Evolutionary conservation across 129 eudicot genomes (phyloP), one percentile per base, ranked within the genome.

Genomic region (Centrapalus pauciflorus): DNA sequence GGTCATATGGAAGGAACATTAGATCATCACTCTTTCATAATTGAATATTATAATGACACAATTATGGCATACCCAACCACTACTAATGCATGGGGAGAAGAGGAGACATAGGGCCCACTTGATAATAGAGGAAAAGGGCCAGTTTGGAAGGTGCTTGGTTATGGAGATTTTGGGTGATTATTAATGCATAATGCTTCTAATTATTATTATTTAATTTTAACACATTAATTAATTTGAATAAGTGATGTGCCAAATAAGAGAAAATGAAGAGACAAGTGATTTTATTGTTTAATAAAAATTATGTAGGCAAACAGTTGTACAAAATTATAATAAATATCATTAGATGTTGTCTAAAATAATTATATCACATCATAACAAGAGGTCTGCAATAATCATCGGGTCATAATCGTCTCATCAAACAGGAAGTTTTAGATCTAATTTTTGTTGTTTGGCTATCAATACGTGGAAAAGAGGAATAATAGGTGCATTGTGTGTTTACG

Each of bases 1-100:
- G 65, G 50, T 54, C 28, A 29, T 55, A 40, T 40, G 66, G 74
- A 56, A n/a, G 71, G 67, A 25, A 70, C 75, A 70, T 57, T 70
- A 56, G 75, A 41, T 57, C 67, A 43, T 70, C 75, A 57, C 57
- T 57, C 27, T 28, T 20, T 58, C 43, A 72, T 61, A 25, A 61
- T 61, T 19, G 28, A 61, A 12, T 61, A 49, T 50, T 49, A 23
- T 72, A 61, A 61, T 48, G 21, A 32, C 69, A 72, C 55, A 72
- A 61, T 72, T 49, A 72, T 72, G 41, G 45, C 70, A 30, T 61
- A 49, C 76, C 70, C 55, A 71, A 71, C 69, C 4, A 61, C 49
- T 60, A 70, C 60, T 60, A 71, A 72, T 72, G 54, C 70, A 72
- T 72, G 77, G 54, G 38, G 32, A 21, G n/a, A n/a, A n/a, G n/a